Conservation (phyloP, 768 basidiomycete genomes). For the Serpula lacrymans region DNA sequence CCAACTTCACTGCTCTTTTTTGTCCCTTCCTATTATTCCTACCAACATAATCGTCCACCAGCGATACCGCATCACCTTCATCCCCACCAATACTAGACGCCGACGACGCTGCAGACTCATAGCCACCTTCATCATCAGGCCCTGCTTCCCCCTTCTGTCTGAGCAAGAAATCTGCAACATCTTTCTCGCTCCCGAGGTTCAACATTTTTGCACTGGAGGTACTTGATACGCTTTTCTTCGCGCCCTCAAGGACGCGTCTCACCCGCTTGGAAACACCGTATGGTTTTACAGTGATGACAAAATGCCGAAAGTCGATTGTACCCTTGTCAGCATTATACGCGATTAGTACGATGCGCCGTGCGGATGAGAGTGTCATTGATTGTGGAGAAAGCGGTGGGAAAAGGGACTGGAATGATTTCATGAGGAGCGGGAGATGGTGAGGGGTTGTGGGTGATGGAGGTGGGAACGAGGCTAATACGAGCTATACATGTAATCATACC, state of each 20-base stretch:
- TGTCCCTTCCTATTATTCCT: conserved; percentile 91
- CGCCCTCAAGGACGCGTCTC: conserved; percentile 76
- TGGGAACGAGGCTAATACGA: conserved; percentile 88
- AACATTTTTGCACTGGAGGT: conserved; percentile 42
- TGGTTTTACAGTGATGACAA: conserved; percentile 90
- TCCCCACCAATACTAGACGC: conserved; percentile 82
- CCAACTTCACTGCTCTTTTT: conserved; percentile 84
- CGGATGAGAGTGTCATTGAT: conserved; percentile 77
- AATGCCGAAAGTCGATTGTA: conserved; percentile 92
- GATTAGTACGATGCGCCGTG: conserved; percentile 90
- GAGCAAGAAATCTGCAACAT: conserved; percentile 93
- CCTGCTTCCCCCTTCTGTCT: conserved; percentile 60
- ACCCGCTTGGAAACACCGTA: conserved; percentile 93
- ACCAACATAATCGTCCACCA: conserved; percentile 94
- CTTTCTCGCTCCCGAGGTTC: conserved; percentile 86
- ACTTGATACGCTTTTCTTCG: conserved; percentile 25
- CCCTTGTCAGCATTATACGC: conserved; percentile 85
- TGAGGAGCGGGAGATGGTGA: conserved; percentile 83
- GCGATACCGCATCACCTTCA: conserved; percentile 72
- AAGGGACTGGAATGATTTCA: conserved; percentile 94
- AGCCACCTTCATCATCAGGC: conserved; percentile 57
- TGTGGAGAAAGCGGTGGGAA: conserved; percentile 92
- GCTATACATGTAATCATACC: conserved; percentile 41
- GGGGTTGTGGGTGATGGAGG: conserved; percentile 71
- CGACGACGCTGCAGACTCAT: conserved; percentile 79